A percentile compares a stretch with the other conserved stretches of the same genome.
Conservation (phyloP, 2,329 filamentous ascomycete genomes). For the Xylariaceae sp. region DNA sequence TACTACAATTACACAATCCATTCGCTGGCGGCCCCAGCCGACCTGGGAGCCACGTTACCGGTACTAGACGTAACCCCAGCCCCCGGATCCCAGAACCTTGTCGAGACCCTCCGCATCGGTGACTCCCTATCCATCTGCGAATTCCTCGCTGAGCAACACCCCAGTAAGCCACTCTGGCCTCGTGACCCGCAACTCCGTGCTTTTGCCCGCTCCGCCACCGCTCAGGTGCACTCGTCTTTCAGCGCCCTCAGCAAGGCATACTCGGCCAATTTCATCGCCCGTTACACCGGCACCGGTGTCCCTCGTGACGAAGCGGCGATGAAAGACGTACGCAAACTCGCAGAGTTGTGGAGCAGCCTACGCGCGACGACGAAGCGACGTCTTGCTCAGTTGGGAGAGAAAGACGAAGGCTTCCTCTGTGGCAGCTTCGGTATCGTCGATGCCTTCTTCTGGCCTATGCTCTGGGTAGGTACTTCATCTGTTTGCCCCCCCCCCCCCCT, state of each 20-base stretch:
- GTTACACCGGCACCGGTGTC: conserved; percentile 23
- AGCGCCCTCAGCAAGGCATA: conserved; percentile 37
- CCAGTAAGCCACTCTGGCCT: conserved; percentile 38
- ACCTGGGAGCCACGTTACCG: conserved; percentile 37
- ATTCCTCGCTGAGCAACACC: conserved; percentile 40
- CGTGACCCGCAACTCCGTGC: conserved; percentile 35
- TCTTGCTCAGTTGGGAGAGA: conserved; percentile 13
- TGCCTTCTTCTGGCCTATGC: conserved; percentile 31
- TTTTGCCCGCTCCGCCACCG: conserved; percentile 39
- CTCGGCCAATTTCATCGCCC: conserved; percentile 36
- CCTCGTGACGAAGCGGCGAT: conserved; percentile 18
- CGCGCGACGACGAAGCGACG: conserved; percentile 19
- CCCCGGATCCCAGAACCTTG: conserved; percentile 33
- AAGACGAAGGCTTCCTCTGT: conserved; percentile 28
- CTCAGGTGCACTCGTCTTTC: conserved; percentile 45
- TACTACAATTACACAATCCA: conserved; percentile 32
- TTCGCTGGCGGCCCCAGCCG: conserved; percentile 28
- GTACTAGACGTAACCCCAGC: conserved; percentile 25
- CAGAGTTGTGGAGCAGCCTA: conserved; percentile 24
- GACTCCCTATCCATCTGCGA: conserved; percentile 47
- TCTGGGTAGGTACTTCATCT: conserved; percentile 19
- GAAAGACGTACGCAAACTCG: conserved; percentile 23
- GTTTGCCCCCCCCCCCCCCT: not conserved
- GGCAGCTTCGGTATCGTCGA: conserved; percentile 29
- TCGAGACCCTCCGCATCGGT: conserved; percentile 33